phyloP scores from a whole-genome alignment of 2,329 filamentous ascomycete species.

The Microthyrium microscopicum region DNA sequence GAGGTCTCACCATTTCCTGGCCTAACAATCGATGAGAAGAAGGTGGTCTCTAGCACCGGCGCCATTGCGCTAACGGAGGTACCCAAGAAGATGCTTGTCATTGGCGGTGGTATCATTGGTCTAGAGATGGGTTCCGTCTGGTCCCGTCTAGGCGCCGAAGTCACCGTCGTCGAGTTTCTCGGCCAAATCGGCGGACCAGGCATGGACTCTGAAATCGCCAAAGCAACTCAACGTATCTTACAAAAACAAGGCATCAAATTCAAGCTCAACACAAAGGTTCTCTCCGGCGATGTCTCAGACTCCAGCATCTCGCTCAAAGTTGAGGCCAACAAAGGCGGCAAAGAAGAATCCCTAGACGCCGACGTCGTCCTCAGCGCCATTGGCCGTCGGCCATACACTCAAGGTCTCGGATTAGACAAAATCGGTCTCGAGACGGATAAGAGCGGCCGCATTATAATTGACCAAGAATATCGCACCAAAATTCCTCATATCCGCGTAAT shows the following conservation, averaged over 20 bases:
- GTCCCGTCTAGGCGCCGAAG: conserved; percentile 83
- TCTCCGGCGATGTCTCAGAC: conserved; percentile 63
- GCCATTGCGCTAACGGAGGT: conserved; percentile 80
- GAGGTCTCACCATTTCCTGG: conserved; percentile 95
- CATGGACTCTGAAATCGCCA: conserved; percentile 90
- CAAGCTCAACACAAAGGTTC: conserved; percentile 93
- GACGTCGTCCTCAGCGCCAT: conserved; percentile 96
- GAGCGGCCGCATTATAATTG: conserved; percentile 85
- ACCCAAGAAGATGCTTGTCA: conserved; percentile 91
- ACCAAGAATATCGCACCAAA: conserved; percentile 98
- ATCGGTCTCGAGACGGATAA: conserved; percentile 85
- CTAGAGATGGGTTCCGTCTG: conserved; percentile 97
- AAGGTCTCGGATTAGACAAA: conserved; percentile 83
- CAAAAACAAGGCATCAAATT: conserved; percentile 96
- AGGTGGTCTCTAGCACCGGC: conserved; percentile 89
- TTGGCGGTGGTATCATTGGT: conserved; percentile 96
- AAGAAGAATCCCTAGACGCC: conserved; percentile 78
- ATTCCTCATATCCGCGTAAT: conserved; percentile 92
- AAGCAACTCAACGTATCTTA: conserved; percentile 80
- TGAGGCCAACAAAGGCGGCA: conserved; percentile 91
- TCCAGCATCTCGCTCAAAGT: conserved; percentile 67
- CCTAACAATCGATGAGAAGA: conserved; percentile 91
- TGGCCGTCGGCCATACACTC: conserved; percentile 86
- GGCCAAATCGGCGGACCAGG: conserved; percentile 92
- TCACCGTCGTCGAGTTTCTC: conserved; percentile 94